These are phyloP conservation scores for Neonothopanus nambi DNA, from an alignment of 1,284 basidiomycete genomes.

Conservation along the genomic window DNA sequence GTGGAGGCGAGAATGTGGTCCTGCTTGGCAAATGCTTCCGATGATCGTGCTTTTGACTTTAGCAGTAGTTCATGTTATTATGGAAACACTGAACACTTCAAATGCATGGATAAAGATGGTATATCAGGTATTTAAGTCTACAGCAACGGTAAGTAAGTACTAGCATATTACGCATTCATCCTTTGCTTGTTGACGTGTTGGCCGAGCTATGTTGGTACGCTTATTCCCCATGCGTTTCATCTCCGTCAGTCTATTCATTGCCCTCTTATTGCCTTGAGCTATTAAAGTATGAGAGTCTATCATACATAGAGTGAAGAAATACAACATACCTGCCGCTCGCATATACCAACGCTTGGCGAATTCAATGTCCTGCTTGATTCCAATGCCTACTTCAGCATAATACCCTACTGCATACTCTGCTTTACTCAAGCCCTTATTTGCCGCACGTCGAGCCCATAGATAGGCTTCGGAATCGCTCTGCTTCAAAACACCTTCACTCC, in stretches of 20 bases:
- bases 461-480: constrained; percentile 98
- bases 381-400: constrained; percentile 97
- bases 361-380: constrained; percentile 93
- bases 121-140: no score
- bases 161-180: constrained; percentile 87
- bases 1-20: not conserved
- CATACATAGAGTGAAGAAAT: constrained; percentile 1
- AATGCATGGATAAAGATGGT: no score
- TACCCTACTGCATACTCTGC: constrained; percentile 97
- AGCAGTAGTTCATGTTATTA: no score
- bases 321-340: constrained; percentile 82
- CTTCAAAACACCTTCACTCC: constrained; percentile 93
- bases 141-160: not conserved
- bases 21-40: constrained; percentile 3
- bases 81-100: no score
- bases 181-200: constrained; percentile 89
- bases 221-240: constrained; percentile 81
- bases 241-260: constrained; percentile 94
- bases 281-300: constrained; percentile 2
- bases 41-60: no score
- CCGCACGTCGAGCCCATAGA: constrained; percentile 91
- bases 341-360: constrained; percentile 99
- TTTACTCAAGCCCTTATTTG: constrained; percentile 90
- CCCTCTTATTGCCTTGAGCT: constrained; percentile 94
- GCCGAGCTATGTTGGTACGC: constrained; percentile 72